These are phyloP conservation scores for Strobilomyces confusus DNA, from an alignment of 768 basidiomycete species.

Conservation along the genomic window DNA sequence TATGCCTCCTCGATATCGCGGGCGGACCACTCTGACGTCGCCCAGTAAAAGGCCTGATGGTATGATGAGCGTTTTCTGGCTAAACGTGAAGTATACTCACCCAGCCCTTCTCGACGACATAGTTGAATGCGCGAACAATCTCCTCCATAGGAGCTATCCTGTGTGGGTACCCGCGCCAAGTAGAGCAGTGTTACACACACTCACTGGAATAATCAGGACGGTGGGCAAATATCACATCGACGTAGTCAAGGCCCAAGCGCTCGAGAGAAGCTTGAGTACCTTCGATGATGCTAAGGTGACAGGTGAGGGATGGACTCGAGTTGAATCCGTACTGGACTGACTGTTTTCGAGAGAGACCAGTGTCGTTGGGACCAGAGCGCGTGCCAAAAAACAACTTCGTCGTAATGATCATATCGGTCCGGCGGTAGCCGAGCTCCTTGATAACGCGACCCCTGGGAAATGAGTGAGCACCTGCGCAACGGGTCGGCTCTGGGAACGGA, in stretches of 20 bases:
- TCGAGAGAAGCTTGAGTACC: constrained; percentile 48
- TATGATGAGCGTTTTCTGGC: neutral
- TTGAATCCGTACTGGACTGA: constrained; percentile 3
- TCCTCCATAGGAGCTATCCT: constrained; percentile 45
- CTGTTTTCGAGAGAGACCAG: constrained; percentile 34
- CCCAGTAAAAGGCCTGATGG: constrained; percentile 41
- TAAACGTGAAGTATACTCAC: constrained; percentile 14
- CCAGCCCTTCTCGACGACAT: constrained; percentile 47
- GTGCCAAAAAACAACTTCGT: constrained; percentile 61
- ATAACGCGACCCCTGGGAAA: constrained; percentile 45
- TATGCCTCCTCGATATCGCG: constrained; percentile 44
- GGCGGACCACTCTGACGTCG: constrained; percentile 55
- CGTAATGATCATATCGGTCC: constrained; percentile 48
- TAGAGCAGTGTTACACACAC: constrained; percentile 2
- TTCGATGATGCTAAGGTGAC: constrained; percentile 46
- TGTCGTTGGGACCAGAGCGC: constrained; percentile 41
- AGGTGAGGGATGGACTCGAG: neutral
- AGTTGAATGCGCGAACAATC: constrained; percentile 56
- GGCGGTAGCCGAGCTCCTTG: constrained; percentile 48
- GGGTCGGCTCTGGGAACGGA: too few relatives aligned
- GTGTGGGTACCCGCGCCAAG: neutral
- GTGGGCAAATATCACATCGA: constrained; percentile 49
- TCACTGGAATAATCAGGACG: constrained; percentile 39
- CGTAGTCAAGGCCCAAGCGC: constrained; percentile 52
- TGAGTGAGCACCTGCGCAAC: neutral